Conservation (phyloP, 2,329 filamentous ascomycete species). For the Coniochaeta prunicola region DNA sequence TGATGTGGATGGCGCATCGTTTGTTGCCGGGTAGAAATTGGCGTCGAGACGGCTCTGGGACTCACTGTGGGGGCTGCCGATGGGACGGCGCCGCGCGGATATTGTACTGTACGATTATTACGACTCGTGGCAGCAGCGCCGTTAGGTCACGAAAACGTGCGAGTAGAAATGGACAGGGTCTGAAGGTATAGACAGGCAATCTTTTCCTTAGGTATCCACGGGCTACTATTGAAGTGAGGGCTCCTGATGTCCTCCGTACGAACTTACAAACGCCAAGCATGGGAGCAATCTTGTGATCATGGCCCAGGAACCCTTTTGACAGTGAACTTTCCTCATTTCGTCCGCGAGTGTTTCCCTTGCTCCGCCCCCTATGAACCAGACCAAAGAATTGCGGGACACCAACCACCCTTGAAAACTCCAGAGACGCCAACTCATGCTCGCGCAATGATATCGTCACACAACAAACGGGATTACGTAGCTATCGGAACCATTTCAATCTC, state of each 20-base stretch:
- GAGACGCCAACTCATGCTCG: background rate
- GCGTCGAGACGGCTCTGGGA: background rate
- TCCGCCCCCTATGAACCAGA: background rate
- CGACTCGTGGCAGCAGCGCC: background rate
- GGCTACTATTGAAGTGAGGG: background rate
- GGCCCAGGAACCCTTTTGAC: too few species aligned
- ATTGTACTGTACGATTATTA: background rate
- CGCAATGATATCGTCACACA: background rate
- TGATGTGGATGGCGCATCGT: background rate
- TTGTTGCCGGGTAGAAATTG: background rate
- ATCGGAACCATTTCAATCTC: too few species aligned
- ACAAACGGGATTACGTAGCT: too few species aligned
- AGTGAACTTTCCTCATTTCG: background rate
- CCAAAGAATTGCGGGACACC: background rate
- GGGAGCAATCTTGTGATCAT: background rate
- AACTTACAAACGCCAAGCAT: background rate
- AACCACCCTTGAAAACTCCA: background rate
- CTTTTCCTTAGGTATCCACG: background rate
- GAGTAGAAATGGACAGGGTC: background rate
- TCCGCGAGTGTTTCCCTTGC: background rate
- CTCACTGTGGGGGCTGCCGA: background rate
- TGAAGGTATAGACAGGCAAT: background rate
- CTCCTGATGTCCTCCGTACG: background rate
- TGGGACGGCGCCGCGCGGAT: background rate
- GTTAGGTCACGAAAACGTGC: background rate